Percentiles rank a stretch among this genome's conserved stretches.
These are phyloP conservation scores for Amaranthus cruentus DNA, from an alignment of 148 eudicot species.

Conservation along the genomic window DNA sequence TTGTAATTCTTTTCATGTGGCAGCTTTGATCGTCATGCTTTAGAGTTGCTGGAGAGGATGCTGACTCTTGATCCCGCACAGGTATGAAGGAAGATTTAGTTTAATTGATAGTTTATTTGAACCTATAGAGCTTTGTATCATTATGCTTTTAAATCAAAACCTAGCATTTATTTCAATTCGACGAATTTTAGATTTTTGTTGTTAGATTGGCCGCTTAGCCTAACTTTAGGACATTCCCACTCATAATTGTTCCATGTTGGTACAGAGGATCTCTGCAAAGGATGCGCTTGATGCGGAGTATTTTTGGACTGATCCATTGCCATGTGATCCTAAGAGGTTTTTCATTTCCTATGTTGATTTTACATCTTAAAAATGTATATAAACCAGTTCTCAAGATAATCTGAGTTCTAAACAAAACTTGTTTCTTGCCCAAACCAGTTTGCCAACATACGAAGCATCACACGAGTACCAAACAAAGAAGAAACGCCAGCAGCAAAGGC, in stretches of 20 bases:
- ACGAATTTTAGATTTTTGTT: neutral
- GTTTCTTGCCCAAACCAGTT: conserved; percentile 27
- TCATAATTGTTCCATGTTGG: neutral
- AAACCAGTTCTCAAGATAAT: neutral
- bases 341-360: neutral
- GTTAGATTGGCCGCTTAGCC: neutral
- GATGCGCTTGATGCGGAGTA: conserved; percentile 95
- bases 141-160: neutral
- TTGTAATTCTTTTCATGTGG: neutral
- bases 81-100: conserved; percentile 30
- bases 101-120: neutral
- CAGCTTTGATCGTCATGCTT: conserved; percentile 90
- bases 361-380: neutral
- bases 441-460: conserved; percentile 81
- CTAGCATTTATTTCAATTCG: neutral
- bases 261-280: conserved; percentile 80
- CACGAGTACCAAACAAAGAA: conserved; percentile 96
- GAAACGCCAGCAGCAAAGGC: conserved; percentile 79
- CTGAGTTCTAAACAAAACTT: conserved; percentile 1
- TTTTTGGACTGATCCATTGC: conserved; percentile 89
- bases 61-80: conserved; percentile 86
- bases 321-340: conserved; percentile 93
- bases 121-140: neutral
- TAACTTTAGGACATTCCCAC: neutral
- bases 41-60: conserved; percentile 86